Percentiles rank a stretch among this genome's conserved stretches.
phyloP scores from a whole-genome alignment of 179 eudicot genomes.

The Beta macrorhiza region DNA sequence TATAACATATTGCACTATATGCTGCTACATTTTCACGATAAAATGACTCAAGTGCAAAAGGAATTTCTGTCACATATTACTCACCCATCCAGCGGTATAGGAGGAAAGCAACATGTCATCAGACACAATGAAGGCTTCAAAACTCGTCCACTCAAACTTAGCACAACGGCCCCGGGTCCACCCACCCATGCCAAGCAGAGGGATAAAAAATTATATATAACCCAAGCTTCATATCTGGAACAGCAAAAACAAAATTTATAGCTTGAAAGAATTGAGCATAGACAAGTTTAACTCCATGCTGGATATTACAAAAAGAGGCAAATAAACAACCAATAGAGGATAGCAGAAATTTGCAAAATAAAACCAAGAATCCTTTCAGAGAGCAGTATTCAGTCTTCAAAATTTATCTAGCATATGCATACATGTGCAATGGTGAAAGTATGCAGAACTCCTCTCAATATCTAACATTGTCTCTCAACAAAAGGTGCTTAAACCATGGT shows the following conservation, averaged over 20 bases:
- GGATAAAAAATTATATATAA: constrained; percentile 89
- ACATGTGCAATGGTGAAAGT: neutral
- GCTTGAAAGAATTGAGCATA: neutral
- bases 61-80: constrained; percentile 22
- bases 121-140: constrained; percentile 79
- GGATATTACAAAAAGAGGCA: constrained; percentile 1
- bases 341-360: neutral
- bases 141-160: constrained; percentile 80
- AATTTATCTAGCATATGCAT: constrained; percentile 1
- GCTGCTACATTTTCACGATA: neutral
- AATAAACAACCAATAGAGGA: neutral
- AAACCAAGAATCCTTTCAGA: neutral
- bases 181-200: constrained; percentile 98
- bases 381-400: neutral
- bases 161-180: constrained; percentile 96
- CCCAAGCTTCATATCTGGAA: constrained; percentile 98
- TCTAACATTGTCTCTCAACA: constrained; percentile 6
- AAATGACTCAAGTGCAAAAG: neutral
- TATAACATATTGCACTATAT: neutral
- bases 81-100: constrained; percentile 91
- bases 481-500: neutral
- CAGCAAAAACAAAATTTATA: constrained; percentile 19
- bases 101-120: constrained; percentile 97
- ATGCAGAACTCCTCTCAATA: neutral
- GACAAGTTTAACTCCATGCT: neutral